Base-by-base conservation (phyloP, 2,329 filamentous ascomycete genomes). In the Arthrobotrys pseudoclavata region DNA sequence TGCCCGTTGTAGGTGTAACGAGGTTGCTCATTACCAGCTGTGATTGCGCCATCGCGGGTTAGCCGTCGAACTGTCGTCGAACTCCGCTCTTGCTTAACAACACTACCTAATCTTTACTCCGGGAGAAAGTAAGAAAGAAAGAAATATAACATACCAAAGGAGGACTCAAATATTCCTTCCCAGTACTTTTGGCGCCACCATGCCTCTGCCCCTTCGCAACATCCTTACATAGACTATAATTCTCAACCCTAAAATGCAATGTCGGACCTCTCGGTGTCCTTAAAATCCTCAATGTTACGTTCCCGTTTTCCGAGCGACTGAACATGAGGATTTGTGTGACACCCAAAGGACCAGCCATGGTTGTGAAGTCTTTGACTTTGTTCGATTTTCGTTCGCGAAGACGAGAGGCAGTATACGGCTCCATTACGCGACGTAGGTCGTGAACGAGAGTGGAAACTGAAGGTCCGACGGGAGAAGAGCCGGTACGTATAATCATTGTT, bases 21-120 rank as follows among this genome's bases (percentile, higher is more conserved):
- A 99, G 97, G 84, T 97, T 97, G 86, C 99, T 99, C 96, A 99
- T 98, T 80, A 99, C 96, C 52, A 99, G 88, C 89, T 91, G 78
- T 64, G 55, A 60, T 60, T 40, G 55, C 55, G 55, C 55, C 55
- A 60, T 60, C 18, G 20, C 22, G 55, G 20, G 18, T 60, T 60
- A 60, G 55, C 55, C 55, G 18, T 29, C n/a, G 34, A 26, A 61
- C 20, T 24, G 29, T 29, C 52, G 29, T 31, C 15, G 37, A 45
- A 61, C 45, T 40, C 34, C 48, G 55, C 22, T 40, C 10, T n/a
- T 26, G 37, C 42, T 60, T 48, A 34, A 50, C 37, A 76, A 22
- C 37, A 40, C 37, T 40, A 12, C 13, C 15, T 40, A 40, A 40
- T n/a, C 45, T 18, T 12, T 10, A 9, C 12, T 52, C 13, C 24